Evolutionary conservation across 345 rosid genomes (phyloP).

Genomic region (Sapria himalayana): DNA sequence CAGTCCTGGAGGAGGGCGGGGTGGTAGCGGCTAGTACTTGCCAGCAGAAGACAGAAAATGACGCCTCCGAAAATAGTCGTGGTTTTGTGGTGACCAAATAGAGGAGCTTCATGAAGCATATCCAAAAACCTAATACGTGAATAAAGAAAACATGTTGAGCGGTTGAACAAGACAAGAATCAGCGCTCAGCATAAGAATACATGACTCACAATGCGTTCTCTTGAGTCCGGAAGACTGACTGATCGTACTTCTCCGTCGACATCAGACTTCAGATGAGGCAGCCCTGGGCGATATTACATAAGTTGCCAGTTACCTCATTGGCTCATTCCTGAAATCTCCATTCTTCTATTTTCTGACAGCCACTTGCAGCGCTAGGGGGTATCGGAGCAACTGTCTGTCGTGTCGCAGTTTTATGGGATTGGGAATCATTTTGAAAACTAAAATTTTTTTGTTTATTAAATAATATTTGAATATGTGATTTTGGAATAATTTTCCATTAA

Average conservation of each 20-base stretch:
- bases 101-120: slow-evolving; percentile 82
- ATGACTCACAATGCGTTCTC: slow-evolving; percentile 9
- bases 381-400: no score
- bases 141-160: no score
- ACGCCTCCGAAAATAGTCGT: slow-evolving; percentile 57
- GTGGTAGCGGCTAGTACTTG: slow-evolving; percentile 16
- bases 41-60: slow-evolving; percentile 45
- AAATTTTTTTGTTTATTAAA: no score
- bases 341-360: no score
- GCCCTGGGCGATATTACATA: neutral
- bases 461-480: no score
- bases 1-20: neutral
- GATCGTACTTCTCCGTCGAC: slow-evolving; percentile 11
- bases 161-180: neutral
- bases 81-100: slow-evolving; percentile 79
- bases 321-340: no score
- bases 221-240: slow-evolving; percentile 11
- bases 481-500: no score
- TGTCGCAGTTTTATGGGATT: no score
- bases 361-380: no score
- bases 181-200: neutral
- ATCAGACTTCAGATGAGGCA: no score
- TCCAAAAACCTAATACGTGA: slow-evolving; percentile 40
- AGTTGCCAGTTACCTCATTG: no score
- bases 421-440: no score